Conservation (phyloP, 176 grass and related monocot species). For the Eleusine coracana region DNA sequence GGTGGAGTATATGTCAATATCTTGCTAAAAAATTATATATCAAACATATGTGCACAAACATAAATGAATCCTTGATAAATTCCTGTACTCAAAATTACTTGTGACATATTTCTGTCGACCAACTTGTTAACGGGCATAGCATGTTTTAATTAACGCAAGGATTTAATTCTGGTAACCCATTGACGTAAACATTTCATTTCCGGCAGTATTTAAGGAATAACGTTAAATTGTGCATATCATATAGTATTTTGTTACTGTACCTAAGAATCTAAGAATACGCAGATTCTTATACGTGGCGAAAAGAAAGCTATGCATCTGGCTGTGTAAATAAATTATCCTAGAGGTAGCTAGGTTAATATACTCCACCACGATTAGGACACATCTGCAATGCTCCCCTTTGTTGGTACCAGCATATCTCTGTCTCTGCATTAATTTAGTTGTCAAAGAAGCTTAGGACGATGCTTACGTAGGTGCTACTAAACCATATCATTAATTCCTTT, state of each 20-base stretch:
- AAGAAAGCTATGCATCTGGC: background rate
- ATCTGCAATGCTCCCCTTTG: conserved; percentile 40
- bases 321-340: conserved; percentile 22
- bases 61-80: background rate
- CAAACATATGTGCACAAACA: background rate
- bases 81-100: background rate
- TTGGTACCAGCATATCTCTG: conserved; percentile 38
- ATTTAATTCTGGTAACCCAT: background rate
- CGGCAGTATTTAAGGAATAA: background rate
- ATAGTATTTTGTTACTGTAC: background rate
- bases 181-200: background rate
- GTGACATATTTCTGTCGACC: background rate
- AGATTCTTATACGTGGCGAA: background rate
- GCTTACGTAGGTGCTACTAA: conserved; percentile 32
- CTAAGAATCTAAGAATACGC: background rate
- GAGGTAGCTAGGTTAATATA: background rate
- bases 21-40: background rate
- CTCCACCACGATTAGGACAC: conserved; percentile 8
- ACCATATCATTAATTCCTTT: conserved; percentile 27
- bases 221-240: no score
- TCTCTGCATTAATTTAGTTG: conserved; percentile 34
- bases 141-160: background rate
- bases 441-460: conserved; percentile 5
- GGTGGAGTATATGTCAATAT: background rate
- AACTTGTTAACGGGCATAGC: background rate